Percentiles rank a stretch among this genome's conserved stretches.
These are phyloP conservation scores for Mucor racemosus DNA, from an alignment of 371 early-diverging fungal species.

Conservation along the genomic window DNA sequence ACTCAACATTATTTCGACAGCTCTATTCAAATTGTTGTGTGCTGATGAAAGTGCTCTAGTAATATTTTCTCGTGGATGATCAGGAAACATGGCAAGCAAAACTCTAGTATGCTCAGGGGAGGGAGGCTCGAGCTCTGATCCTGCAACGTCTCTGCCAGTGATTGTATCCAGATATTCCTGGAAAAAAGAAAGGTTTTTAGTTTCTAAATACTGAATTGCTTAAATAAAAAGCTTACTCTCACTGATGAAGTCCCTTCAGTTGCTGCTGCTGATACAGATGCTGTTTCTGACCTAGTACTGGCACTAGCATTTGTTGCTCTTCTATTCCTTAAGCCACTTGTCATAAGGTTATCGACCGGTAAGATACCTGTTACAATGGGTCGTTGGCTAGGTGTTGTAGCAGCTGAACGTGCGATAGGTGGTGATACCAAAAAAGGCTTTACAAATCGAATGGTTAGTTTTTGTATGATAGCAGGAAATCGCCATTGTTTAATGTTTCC, in stretches of 20 bases:
- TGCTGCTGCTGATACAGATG: slow-evolving; percentile 11
- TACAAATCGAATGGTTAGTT: slow-evolving; percentile 37
- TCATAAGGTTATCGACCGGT: slow-evolving; percentile 40
- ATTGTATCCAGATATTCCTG: slow-evolving; percentile 64
- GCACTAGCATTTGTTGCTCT: slow-evolving; percentile 15
- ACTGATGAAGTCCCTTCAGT: slow-evolving; percentile 27
- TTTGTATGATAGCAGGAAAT: slow-evolving; percentile 50
- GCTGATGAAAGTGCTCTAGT: slow-evolving; percentile 58
- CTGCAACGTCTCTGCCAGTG: slow-evolving; percentile 50
- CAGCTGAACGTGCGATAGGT: slow-evolving; percentile 55
- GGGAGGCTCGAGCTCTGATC: slow-evolving; percentile 44
- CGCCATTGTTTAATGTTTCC: slow-evolving; percentile 69
- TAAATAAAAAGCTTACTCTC: slow-evolving; percentile 27
- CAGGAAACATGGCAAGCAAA: slow-evolving; percentile 62
- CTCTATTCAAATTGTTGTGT: slow-evolving; percentile 60
- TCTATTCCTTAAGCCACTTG: slow-evolving; percentile 39
- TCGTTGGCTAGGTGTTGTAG: slow-evolving; percentile 49
- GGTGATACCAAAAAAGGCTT: slow-evolving; percentile 48
- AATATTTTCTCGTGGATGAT: slow-evolving; percentile 59
- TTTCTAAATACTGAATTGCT: background rate
- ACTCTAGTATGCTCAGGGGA: slow-evolving; percentile 56
- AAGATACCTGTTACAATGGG: slow-evolving; percentile 27
- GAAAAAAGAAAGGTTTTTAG: background rate
- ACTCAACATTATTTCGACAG: slow-evolving; percentile 59
- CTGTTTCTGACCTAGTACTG: slow-evolving; percentile 8